Evolutionary conservation across 1,284 basidiomycete genomes (phyloP), one percentile per base, ranked within the genome.

Genomic region (Vanrija sp.): DNA sequence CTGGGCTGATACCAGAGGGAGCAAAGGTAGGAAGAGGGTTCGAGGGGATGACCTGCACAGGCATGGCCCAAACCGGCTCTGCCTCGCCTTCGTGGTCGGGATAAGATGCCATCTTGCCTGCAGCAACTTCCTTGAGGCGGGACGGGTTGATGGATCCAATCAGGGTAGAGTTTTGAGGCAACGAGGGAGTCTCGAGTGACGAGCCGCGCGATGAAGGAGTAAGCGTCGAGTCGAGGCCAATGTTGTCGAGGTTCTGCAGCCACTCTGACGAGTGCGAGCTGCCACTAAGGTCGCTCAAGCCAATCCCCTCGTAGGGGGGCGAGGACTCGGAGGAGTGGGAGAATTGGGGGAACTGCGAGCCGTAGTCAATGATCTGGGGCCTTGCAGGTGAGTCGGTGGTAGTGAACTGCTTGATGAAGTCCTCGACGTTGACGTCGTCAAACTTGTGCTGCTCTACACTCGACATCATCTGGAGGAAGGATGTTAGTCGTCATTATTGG

Each of bases 171-270:
- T 34, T 29, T 40, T 57, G 55, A 5, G 51, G 47, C 6, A 60
- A 34, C 38, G 44, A 50, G 7, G 59, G 59, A 15, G 59, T 61
- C 47, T 61, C 59, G 34, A 61, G 50, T 6, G 59, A 61, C 3
- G 55, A 57, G 21, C 55, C 59, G 15, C 55, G 49, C 6, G 59
- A 61, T 19, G 50, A 53, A 2, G 55, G 55, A 14, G 40, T 52
- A 23, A 55, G 38, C 15, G 52, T 49, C 5, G 45, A 53, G 18
- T 60, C 58, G 46, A 52, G 43, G 12, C 48, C 44, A 38, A 52
- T 50, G 46, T 42, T 42, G 43, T 39, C 38, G 25, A 54, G 38
- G 34, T 34, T 34, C 34, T 42, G 40, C 7, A 42, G 40, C 53
- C 55, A 57, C 34, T 55, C 59, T 19, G 45, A 51, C 1, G 46